Conservation (phyloP, 352 stramenopile genomes). For the Albugo laibachii region DNA sequence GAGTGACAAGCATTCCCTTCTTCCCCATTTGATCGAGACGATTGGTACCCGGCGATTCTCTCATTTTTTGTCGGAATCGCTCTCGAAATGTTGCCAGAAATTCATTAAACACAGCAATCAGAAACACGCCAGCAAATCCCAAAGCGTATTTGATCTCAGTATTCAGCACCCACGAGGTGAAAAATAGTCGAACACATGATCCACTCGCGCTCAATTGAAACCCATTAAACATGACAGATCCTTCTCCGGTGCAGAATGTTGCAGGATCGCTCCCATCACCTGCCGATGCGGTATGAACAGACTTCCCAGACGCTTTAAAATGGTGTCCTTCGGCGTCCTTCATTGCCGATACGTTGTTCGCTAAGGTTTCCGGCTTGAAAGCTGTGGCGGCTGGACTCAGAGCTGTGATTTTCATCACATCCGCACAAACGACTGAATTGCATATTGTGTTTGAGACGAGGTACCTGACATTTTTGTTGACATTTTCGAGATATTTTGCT, state of each 20-base stretch:
- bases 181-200: conserved; percentile 54
- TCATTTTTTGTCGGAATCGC: conserved; percentile 20
- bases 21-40: conserved; percentile 21
- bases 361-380: conserved; percentile 15
- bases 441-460: conserved; percentile 36
- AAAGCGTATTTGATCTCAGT: conserved; percentile 49
- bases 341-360: conserved; percentile 6
- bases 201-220: conserved; percentile 57
- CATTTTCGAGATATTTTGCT: conserved; percentile 32
- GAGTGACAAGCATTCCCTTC: conserved; percentile 29
- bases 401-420: conserved; percentile 32
- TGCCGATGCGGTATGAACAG: not conserved
- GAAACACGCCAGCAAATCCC: conserved; percentile 42
- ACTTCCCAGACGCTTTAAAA: conserved; percentile 5
- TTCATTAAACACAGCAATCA: conserved; percentile 44
- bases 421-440: conserved; percentile 22
- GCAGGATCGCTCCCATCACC: too few relatives aligned
- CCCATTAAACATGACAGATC: conserved; percentile 67
- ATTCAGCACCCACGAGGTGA: conserved; percentile 61
- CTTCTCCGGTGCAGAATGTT: conserved; percentile 34
- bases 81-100: conserved; percentile 36
- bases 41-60: conserved; percentile 1
- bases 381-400: conserved; percentile 24
- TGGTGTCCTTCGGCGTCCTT: conserved; percentile 7
- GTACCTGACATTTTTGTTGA: conserved; percentile 28